Evolutionary conservation across 164 flowering plant genomes (phyloP).

Genomic region (Magnolia kwangsiensis): DNA sequence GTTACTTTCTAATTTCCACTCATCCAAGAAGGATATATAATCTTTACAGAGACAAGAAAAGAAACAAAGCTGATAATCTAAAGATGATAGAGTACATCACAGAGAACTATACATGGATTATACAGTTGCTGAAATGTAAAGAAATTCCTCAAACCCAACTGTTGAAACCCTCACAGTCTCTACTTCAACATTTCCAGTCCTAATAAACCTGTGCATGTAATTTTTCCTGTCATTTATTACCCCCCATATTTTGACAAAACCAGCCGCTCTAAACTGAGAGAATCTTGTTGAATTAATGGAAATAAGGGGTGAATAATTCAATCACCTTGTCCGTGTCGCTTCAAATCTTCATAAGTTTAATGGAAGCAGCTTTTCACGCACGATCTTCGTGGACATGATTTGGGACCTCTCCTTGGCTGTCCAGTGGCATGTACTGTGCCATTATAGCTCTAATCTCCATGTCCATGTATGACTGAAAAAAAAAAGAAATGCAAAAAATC

Average conservation of each 20-base stretch:
- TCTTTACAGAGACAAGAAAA: too few species aligned
- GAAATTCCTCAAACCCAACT: background rate
- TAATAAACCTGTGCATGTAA: slow-evolving; percentile 5
- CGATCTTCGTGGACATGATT: slow-evolving; percentile 44
- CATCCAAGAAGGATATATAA: too few species aligned
- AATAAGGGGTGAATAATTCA: background rate
- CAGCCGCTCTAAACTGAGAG: slow-evolving; percentile 3
- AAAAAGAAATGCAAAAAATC: slow-evolving; percentile 4
- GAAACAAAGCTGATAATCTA: too few species aligned
- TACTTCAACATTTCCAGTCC: background rate
- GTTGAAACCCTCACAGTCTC: background rate
- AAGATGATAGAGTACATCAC: background rate
- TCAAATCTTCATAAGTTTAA: background rate
- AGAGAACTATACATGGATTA: background rate
- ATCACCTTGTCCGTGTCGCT: background rate
- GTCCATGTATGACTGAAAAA: slow-evolving; percentile 63
- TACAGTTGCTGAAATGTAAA: background rate
- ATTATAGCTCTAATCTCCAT: slow-evolving; percentile 82
- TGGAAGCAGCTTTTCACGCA: slow-evolving; percentile 13
- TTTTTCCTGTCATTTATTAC: slow-evolving; percentile 1
- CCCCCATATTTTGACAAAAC: slow-evolving; percentile 3
- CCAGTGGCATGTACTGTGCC: slow-evolving; percentile 89
- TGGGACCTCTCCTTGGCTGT: slow-evolving; percentile 63
- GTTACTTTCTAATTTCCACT: too few species aligned
- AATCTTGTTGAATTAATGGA: background rate